These are phyloP conservation scores for Entoloma clypeatum DNA, from an alignment of 1,284 basidiomycete species.

Conservation along the genomic window DNA sequence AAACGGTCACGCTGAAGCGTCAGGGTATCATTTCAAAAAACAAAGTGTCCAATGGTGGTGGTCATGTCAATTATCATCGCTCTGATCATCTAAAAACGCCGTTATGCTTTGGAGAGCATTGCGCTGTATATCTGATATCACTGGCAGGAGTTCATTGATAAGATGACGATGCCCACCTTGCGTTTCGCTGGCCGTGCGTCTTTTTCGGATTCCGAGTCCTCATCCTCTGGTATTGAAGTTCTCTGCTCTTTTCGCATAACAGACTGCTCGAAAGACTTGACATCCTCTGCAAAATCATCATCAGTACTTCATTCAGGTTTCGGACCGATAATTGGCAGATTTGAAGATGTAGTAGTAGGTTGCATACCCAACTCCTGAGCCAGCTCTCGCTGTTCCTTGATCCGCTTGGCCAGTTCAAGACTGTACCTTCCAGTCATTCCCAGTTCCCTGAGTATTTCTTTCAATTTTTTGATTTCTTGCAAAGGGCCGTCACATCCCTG, in stretches of 20 bases:
- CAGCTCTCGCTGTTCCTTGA: slow-evolving; percentile 70
- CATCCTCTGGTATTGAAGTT: slow-evolving; percentile 24
- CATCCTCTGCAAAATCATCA: slow-evolving; percentile 50
- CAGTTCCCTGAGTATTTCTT: slow-evolving; percentile 60
- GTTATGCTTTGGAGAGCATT: slow-evolving; percentile 60
- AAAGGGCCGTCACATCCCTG: slow-evolving; percentile 52
- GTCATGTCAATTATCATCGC: slow-evolving; percentile 36
- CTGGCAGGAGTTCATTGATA: slow-evolving; percentile 2
- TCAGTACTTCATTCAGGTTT: slow-evolving; percentile 1
- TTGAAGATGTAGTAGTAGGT: slow-evolving; percentile 3
- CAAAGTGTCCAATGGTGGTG: neutral
- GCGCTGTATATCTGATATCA: slow-evolving; percentile 24
- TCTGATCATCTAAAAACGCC: slow-evolving; percentile 68
- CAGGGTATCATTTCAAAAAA: neutral
- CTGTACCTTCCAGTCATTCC: slow-evolving; percentile 81
- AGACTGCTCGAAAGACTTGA: slow-evolving; percentile 53
- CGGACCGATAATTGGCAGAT: no score
- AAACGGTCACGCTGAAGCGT: no score
- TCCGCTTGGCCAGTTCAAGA: slow-evolving; percentile 72
- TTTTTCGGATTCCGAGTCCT: slow-evolving; percentile 31
- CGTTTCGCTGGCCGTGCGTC: slow-evolving; percentile 34
- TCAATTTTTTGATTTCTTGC: slow-evolving; percentile 65
- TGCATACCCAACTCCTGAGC: slow-evolving; percentile 73
- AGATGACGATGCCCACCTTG: slow-evolving; percentile 14
- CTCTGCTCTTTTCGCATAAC: slow-evolving; percentile 27